Percentiles rank a stretch among this genome's conserved stretches.
Conservation (phyloP, 495 filamentous ascomycete species). For the Aspergillus wentii region DNA sequence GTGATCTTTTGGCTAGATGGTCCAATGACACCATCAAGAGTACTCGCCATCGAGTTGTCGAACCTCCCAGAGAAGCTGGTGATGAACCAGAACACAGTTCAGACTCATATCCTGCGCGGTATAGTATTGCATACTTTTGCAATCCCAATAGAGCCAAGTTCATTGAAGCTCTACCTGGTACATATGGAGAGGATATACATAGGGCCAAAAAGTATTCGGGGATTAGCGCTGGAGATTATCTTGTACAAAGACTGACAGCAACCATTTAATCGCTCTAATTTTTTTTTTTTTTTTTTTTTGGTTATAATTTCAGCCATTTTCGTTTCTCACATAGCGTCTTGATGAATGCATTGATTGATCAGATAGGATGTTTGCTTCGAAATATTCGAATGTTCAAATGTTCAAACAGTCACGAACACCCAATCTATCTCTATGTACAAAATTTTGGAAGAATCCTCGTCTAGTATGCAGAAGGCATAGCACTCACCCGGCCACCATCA, state of each 20-base stretch:
- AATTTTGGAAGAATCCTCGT: too few species aligned
- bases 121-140: slow-evolving; percentile 74
- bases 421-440: too few species aligned
- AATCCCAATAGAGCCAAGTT: slow-evolving; percentile 75
- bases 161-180: slow-evolving; percentile 87
- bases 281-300: not conserved
- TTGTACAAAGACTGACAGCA: slow-evolving; percentile 70
- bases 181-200: slow-evolving; percentile 57
- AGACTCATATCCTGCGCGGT: slow-evolving; percentile 39
- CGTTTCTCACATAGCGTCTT: too few species aligned
- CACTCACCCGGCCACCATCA: slow-evolving; percentile 55
- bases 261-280: slow-evolving; percentile 48
- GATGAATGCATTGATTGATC: too few species aligned
- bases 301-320: too few species aligned
- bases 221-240: slow-evolving; percentile 76
- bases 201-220: slow-evolving; percentile 72
- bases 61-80: slow-evolving; percentile 53
- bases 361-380: too few species aligned
- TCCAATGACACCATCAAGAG: slow-evolving; percentile 85
- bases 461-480: slow-evolving; percentile 45
- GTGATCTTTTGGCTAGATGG: slow-evolving; percentile 85
- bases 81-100: slow-evolving; percentile 13
- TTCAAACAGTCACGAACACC: too few species aligned
- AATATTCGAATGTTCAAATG: too few species aligned
- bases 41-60: slow-evolving; percentile 85